These are phyloP conservation scores for Fusarium globosum DNA, from an alignment of 2,329 filamentous ascomycete species.

Conservation along the genomic window DNA sequence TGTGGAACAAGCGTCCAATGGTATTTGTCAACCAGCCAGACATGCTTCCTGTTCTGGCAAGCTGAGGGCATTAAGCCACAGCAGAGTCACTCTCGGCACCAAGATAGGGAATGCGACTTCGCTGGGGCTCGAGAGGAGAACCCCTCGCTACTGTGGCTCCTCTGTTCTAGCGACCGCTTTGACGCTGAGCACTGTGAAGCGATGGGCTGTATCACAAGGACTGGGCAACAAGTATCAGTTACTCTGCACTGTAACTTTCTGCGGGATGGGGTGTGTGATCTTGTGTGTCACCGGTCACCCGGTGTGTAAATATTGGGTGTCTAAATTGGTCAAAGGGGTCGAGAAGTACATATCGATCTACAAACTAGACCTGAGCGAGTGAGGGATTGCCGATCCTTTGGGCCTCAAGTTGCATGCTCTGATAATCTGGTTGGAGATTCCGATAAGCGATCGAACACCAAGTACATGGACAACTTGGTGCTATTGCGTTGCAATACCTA, in stretches of 20 bases:
- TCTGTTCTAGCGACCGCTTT: slow-evolving; percentile 9
- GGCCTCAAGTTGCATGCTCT: slow-evolving; percentile 11
- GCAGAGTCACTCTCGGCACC: slow-evolving; percentile 7
- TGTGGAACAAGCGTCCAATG: slow-evolving; percentile 37
- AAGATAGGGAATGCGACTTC: neutral
- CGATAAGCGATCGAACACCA: slow-evolving; percentile 20
- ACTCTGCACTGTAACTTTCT: neutral
- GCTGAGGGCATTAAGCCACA: slow-evolving; percentile 33
- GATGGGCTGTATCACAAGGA: neutral
- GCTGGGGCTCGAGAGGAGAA: slow-evolving; percentile 17
- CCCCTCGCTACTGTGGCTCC: slow-evolving; percentile 19
- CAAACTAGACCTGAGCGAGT: slow-evolving; percentile 13
- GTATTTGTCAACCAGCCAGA: slow-evolving; percentile 11
- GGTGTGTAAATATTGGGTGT: slow-evolving; percentile 30
- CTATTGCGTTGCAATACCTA: neutral
- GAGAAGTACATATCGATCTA: slow-evolving; percentile 23
- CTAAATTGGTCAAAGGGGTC: slow-evolving; percentile 9
- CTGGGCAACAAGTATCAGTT: neutral
- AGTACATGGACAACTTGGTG: neutral
- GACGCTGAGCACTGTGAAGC: slow-evolving; percentile 16
- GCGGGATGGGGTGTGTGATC: slow-evolving; percentile 14
- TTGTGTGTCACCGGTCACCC: neutral
- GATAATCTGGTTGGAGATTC: neutral
- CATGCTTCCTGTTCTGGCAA: slow-evolving; percentile 43
- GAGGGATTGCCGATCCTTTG: slow-evolving; percentile 22